Percentiles rank a stretch among this genome's conserved stretches.
These are phyloP conservation scores for Vitis riparia DNA, from an alignment of 164 flowering plant genomes.

Conservation along the genomic window DNA sequence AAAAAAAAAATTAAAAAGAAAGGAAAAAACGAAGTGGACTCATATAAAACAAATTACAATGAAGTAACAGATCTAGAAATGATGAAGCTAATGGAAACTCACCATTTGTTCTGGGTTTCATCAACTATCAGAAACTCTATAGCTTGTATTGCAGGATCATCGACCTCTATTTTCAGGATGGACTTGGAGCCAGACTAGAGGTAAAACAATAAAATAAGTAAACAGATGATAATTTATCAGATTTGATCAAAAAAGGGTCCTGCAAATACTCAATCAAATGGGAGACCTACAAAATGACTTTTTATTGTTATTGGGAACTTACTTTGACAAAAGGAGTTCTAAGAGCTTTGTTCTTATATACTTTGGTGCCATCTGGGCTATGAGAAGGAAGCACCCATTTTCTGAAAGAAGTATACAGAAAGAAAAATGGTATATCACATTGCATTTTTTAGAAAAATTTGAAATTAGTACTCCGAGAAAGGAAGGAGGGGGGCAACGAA, in stretches of 20 bases:
- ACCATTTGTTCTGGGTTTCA: conserved; percentile 74
- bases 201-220: conserved; percentile 7
- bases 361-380: conserved; percentile 72
- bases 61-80: neutral
- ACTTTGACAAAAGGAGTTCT: conserved; percentile 82
- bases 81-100: conserved; percentile 15
- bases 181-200: conserved; percentile 70
- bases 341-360: conserved; percentile 77
- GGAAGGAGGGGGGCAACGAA: neutral
- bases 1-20: neutral
- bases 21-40: neutral
- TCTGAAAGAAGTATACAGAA: conserved; percentile 30
- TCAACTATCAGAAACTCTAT: conserved; percentile 85
- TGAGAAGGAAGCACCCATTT: conserved; percentile 84
- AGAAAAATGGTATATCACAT: neutral
- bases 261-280: neutral
- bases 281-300: too few relatives aligned
- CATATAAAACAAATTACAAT: neutral
- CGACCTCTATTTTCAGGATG: conserved; percentile 67
- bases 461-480: neutral
- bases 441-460: neutral
- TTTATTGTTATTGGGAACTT: conserved; percentile 18
- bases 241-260: neutral
- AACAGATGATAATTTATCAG: neutral
- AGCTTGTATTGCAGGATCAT: conserved; percentile 75